These are phyloP conservation scores for Mycena vitilis DNA, from an alignment of 768 basidiomycete species.

Conservation along the genomic window DNA sequence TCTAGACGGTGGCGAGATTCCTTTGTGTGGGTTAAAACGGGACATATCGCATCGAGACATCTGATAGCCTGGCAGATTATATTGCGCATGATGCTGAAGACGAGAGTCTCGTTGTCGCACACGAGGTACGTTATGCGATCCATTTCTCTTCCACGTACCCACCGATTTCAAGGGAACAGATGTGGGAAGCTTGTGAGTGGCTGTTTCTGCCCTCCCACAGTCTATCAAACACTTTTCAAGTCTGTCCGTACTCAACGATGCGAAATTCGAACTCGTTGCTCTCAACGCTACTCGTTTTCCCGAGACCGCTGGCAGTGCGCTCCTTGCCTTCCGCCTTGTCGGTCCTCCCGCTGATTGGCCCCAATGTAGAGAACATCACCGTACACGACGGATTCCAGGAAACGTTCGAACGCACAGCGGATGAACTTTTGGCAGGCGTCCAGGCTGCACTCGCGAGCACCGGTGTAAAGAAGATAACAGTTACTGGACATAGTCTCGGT, in stretches of 20 bases:
- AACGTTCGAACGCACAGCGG: conserved; percentile 53
- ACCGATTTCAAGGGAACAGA: too few relatives aligned
- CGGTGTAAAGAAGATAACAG: conserved; percentile 47
- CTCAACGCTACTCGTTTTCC: conserved; percentile 49
- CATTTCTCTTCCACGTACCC: too few relatives aligned
- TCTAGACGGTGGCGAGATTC: too few relatives aligned
- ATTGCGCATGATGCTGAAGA: conserved; percentile 50
- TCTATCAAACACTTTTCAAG: too few relatives aligned
- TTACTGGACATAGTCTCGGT: conserved; percentile 57
- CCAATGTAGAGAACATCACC: conserved; percentile 35
- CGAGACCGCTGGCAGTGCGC: conserved; percentile 38
- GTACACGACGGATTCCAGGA: conserved; percentile 52
- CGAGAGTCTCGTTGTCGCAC: conserved; percentile 54
- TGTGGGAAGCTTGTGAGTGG: too few relatives aligned
- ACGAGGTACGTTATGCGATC: conserved; percentile 54
- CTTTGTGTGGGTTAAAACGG: too few relatives aligned
- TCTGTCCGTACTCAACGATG: conserved; percentile 52
- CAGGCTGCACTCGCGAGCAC: conserved; percentile 43
- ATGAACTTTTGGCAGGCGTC: conserved; percentile 46
- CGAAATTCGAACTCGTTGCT: conserved; percentile 43
- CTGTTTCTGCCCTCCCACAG: too few relatives aligned
- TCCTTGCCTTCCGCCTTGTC: conserved; percentile 8
- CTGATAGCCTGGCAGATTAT: conserved; percentile 40
- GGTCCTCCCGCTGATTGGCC: neutral
- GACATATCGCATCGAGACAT: too few relatives aligned